Evolutionary conservation across 345 rosid species (phyloP), one percentile per base, ranked within the genome.

Genomic region (Camelina laxa): DNA sequence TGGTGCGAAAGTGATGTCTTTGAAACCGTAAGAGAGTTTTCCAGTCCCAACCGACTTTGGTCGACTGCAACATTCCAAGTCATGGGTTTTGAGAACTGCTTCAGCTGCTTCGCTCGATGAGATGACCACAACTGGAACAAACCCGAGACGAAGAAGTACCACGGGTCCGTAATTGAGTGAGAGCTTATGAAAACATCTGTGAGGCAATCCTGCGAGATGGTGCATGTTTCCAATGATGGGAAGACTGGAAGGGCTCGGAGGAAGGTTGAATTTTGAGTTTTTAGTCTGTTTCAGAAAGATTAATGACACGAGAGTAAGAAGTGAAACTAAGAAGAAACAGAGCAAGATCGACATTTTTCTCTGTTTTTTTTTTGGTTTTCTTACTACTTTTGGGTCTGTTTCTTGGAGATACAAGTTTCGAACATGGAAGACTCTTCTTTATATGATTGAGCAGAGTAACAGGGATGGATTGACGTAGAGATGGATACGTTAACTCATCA

Each of bases 151-250:
- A 1, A 87, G 21, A 35, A 64, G 75, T 66, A 87, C 19, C 8
- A 89, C 72, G 1, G 89, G 78, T 41, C 89, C 89, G 44, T 82
- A 81, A 9, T 78, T 80, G 58, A 67, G 38, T 0, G 92, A 86
- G 11, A 90, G 88, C 0, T 85, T 44, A 75, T 82, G 72, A 10
- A 88, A 58, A 55, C 67, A 66, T 22, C 15, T 39, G 53, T 83
- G 79, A 27, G 65, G 79, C 58, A 75, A 48, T 36, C 76, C 76
- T 24, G 47, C 17, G 4, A 77, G 66, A 12, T 78, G 75, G 63
- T 81, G 85, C 4, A 90, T 53, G 82, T 86, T 88, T 7, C 91
- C 88, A 1, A 88, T 80, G n/a, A 88, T 51, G 0, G 87, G 88
- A 72, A 88, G 85, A 8, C 73, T 76, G 8, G 42, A 55, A 9